Evolutionary conservation across 2,329 filamentous ascomycete genomes (phyloP).

Genomic region (Arthrobotrys pseudoclavata): DNA sequence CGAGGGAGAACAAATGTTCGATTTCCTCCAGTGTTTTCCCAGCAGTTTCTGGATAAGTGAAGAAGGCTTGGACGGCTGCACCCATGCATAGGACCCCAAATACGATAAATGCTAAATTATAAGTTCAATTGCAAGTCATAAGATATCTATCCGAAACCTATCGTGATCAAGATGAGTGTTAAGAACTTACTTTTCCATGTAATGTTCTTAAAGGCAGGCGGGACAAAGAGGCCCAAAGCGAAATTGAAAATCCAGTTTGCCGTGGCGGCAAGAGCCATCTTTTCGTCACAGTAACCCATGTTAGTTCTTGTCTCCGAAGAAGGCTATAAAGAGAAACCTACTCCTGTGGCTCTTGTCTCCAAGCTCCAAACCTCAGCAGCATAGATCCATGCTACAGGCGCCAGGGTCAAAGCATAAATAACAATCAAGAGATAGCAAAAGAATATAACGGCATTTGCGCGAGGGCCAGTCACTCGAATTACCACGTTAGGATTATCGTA

Average conservation of each 20-base stretch:
- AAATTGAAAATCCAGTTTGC: conserved; percentile 71
- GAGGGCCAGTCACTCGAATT: conserved; percentile 69
- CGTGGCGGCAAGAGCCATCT: conserved; percentile 67
- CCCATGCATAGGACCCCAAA: conserved; percentile 70
- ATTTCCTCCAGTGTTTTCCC: conserved; percentile 73
- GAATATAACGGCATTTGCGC: conserved; percentile 74
- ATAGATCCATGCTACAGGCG: conserved; percentile 70
- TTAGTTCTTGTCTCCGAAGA: neutral
- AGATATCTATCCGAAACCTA: neutral
- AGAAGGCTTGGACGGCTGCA: conserved; percentile 71
- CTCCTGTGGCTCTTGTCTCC: conserved; percentile 61
- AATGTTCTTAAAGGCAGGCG: conserved; percentile 68
- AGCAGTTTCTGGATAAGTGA: conserved; percentile 73
- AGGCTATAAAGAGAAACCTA: neutral
- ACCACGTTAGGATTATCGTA: conserved; percentile 69
- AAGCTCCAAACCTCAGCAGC: conserved; percentile 67
- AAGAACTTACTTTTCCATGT: conserved; percentile 67
- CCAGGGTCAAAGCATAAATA: conserved; percentile 69
- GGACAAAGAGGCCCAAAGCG: conserved; percentile 70
- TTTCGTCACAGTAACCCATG: neutral
- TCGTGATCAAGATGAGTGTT: neutral
- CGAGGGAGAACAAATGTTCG: conserved; percentile 69
- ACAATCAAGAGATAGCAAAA: conserved; percentile 77
- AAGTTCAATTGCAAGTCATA: neutral
- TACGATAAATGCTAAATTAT: conserved; percentile 68